These are phyloP conservation scores for Suillus discolor DNA, from an alignment of 768 basidiomycete species.

Conservation along the genomic window DNA sequence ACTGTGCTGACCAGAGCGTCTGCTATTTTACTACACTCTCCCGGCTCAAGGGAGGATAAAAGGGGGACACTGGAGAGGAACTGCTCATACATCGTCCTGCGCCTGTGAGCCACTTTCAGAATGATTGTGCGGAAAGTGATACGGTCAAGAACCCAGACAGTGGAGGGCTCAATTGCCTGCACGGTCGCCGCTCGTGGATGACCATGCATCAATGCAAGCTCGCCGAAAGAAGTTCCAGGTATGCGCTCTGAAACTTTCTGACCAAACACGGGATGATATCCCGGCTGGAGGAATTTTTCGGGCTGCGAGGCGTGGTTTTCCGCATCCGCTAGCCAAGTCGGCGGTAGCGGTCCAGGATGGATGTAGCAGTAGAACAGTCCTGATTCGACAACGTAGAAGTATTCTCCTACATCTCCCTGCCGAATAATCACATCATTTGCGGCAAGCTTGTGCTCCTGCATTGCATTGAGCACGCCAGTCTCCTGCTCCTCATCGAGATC, in stretches of 20 bases:
- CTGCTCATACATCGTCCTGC: constrained; percentile 94
- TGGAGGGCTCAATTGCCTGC: constrained; percentile 77
- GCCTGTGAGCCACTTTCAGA: constrained; percentile 86
- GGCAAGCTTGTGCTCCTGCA: constrained; percentile 81
- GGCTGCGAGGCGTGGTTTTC: constrained; percentile 39
- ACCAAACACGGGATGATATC: constrained; percentile 72
- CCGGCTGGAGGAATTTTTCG: constrained; percentile 63
- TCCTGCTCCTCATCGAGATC: constrained; percentile 97
- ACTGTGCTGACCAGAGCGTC: constrained; percentile 88
- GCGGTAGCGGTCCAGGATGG: constrained; percentile 64
- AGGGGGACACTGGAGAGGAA: constrained; percentile 92
- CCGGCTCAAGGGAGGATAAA: constrained; percentile 80
- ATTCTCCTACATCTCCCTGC: constrained; percentile 96
- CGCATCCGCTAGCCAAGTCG: constrained; percentile 54
- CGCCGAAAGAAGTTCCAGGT: constrained; percentile 89
- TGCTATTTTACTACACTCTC: constrained; percentile 95
- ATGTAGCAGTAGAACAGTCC: constrained; percentile 87
- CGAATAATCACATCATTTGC: constrained; percentile 89
- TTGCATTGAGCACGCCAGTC: constrained; percentile 89
- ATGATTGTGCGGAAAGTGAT: constrained; percentile 99
- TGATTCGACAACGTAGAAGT: constrained; percentile 95
- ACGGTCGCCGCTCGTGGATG: constrained; percentile 96
- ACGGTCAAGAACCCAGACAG: constrained; percentile 94
- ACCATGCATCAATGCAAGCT: constrained; percentile 97
- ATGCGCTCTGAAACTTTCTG: constrained; percentile 84